A percentile compares a stretch with the other conserved stretches of the same genome.
Evolutionary conservation across 1,284 basidiomycete genomes (phyloP).

Genomic region (Phellopilus nigrolimitatus): DNA sequence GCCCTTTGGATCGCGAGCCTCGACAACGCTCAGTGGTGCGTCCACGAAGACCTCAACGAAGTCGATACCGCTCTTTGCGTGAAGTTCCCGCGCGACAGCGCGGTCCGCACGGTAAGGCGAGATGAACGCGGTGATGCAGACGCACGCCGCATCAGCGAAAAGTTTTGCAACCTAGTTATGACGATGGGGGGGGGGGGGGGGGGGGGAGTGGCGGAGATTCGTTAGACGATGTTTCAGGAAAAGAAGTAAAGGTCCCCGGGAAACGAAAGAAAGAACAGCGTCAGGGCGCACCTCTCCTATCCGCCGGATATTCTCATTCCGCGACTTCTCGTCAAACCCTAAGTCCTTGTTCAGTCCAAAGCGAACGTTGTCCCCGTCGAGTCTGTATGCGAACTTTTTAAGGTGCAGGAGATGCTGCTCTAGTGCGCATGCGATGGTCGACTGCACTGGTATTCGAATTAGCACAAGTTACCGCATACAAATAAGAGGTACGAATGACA

Average conservation of each 20-base stretch:
- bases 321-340: slow-evolving; percentile 91
- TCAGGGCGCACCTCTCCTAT: slow-evolving; percentile 81
- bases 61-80: slow-evolving; percentile 66
- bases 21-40: slow-evolving; percentile 85
- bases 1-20: slow-evolving; percentile 94
- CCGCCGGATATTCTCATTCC: slow-evolving; percentile 96
- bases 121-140: slow-evolving; percentile 95
- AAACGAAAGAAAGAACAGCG: too few species aligned
- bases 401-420: slow-evolving; percentile 93
- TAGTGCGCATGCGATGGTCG: slow-evolving; percentile 94
- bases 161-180: slow-evolving; percentile 94
- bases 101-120: slow-evolving; percentile 95
- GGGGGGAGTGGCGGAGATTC: too few species aligned
- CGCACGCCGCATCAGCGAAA: slow-evolving; percentile 84
- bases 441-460: too few species aligned
- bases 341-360: slow-evolving; percentile 98
- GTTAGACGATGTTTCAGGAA: too few species aligned
- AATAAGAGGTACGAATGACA: slow-evolving; percentile 19
- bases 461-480: too few species aligned
- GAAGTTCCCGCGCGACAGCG: slow-evolving; percentile 78
- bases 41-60: slow-evolving; percentile 97
- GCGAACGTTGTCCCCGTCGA: slow-evolving; percentile 97
- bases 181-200: too few species aligned
- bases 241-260: too few species aligned
- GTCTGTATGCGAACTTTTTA: slow-evolving; percentile 82